Evolutionary conservation across 441 rosid species (phyloP).

Genomic region (Arabidopsis lyrata): DNA sequence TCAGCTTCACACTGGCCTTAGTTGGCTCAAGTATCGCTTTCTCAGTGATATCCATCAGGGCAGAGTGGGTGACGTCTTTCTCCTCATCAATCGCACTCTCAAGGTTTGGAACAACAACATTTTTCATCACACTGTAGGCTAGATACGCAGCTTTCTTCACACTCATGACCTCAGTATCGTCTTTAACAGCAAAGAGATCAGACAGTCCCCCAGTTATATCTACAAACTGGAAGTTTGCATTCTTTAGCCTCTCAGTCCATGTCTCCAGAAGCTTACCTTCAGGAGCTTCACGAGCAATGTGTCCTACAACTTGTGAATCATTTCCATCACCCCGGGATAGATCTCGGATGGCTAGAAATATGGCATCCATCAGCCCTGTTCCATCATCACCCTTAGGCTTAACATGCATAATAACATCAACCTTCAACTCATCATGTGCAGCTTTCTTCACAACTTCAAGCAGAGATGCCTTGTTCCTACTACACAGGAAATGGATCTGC

Average conservation of each 20-base stretch:
- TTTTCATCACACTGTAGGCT: conserved; percentile 70
- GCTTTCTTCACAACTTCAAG: conserved; percentile 70
- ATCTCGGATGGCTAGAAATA: conserved; percentile 62
- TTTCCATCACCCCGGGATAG: conserved; percentile 50
- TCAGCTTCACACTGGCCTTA: conserved; percentile 75
- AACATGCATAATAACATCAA: conserved; percentile 74
- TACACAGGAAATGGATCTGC: conserved; percentile 81
- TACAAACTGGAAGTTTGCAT: conserved; percentile 55
- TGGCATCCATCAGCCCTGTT: conserved; percentile 60
- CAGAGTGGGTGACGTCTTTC: conserved; percentile 78
- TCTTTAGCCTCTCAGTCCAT: conserved; percentile 70
- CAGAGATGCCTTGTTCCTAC: conserved; percentile 73
- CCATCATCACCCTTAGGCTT: conserved; percentile 77
- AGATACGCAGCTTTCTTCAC: conserved; percentile 84
- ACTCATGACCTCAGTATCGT: conserved; percentile 61
- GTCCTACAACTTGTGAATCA: conserved; percentile 64
- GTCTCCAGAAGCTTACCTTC: conserved; percentile 87
- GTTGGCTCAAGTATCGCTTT: conserved; percentile 85
- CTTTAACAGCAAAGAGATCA: conserved; percentile 81
- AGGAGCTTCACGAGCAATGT: conserved; percentile 76
- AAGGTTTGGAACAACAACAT: conserved; percentile 79
- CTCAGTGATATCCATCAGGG: conserved; percentile 83
- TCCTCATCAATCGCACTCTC: conserved; percentile 91
- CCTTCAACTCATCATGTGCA: conserved; percentile 62
- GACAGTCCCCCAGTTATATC: conserved; percentile 80